A percentile compares a stretch with the other conserved stretches of the same genome.
phyloP scores from a whole-genome alignment of 148 eudicot species.

The Diospyros kaki region DNA sequence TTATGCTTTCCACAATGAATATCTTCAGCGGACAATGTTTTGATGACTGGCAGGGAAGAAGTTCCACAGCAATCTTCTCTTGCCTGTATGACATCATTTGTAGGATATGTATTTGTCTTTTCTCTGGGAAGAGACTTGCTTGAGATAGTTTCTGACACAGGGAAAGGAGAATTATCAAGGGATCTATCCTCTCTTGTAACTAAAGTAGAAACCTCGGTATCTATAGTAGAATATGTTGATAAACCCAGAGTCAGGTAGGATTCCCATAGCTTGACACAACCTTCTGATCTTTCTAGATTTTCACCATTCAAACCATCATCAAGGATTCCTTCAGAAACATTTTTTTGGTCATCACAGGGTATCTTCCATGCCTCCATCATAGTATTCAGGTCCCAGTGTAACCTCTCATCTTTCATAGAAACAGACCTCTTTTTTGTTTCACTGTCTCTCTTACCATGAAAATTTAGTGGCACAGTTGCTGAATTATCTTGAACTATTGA shows the following conservation, averaged over 20 bases:
- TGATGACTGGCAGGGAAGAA: conserved; percentile 8
- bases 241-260: background rate
- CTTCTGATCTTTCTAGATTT: conserved; percentile 12
- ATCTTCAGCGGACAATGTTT: background rate
- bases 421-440: conserved; percentile 18
- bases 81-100: background rate
- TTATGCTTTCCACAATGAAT: background rate
- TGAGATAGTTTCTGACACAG: conserved; percentile 5
- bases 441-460: conserved; percentile 24
- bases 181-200: conserved; percentile 1
- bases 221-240: background rate
- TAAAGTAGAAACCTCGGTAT: conserved; percentile 5
- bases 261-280: background rate
- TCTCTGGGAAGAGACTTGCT: conserved; percentile 2
- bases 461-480: conserved; percentile 15
- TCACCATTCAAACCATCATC: conserved; percentile 10
- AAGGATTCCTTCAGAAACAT: conserved; percentile 7
- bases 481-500: conserved; percentile 13
- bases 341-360: conserved; percentile 35
- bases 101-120: conserved; percentile 7
- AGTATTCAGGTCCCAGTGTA: conserved; percentile 82
- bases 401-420: conserved; percentile 39
- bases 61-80: conserved; percentile 7
- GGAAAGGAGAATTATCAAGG: background rate
- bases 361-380: conserved; percentile 79